phyloP scores from a whole-genome alignment of 2,329 filamentous ascomycete genomes.

The Fusarium coffeatum region DNA sequence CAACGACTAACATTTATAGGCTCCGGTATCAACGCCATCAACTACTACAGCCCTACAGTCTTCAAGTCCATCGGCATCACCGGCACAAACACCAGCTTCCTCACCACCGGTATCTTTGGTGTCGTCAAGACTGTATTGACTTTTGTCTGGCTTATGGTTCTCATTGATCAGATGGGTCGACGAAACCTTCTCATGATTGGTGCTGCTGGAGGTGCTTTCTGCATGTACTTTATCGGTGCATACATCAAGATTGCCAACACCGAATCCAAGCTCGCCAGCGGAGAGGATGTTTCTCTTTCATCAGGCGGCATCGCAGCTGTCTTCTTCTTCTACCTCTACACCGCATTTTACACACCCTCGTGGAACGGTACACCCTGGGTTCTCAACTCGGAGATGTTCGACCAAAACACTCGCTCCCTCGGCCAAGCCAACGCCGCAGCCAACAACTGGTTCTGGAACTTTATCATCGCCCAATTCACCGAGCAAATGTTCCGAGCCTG shows the following conservation, averaged over 20 bases:
- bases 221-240: conserved; percentile 71
- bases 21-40: conserved; percentile 80
- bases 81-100: conserved; percentile 58
- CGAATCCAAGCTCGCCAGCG: conserved; percentile 29
- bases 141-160: conserved; percentile 74
- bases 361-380: conserved; percentile 85
- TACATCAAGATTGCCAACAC: conserved; percentile 63
- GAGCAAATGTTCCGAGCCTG: conserved; percentile 71
- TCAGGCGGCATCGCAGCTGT: conserved; percentile 73
- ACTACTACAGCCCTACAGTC: conserved; percentile 71
- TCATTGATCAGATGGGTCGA: conserved; percentile 70
- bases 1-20: conserved; percentile 37
- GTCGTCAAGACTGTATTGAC: conserved; percentile 79
- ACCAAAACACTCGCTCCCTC: conserved; percentile 70
- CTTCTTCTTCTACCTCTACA: conserved; percentile 69
- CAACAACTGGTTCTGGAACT: conserved; percentile 80
- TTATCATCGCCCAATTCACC: conserved; percentile 75
- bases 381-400: conserved; percentile 80
- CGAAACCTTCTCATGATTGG: conserved; percentile 73
- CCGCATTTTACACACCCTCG: conserved; percentile 74
- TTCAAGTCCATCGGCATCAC: conserved; percentile 61
- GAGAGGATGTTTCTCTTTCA: conserved; percentile 47
- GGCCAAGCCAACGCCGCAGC: conserved; percentile 78
- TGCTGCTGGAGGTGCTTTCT: conserved; percentile 69
- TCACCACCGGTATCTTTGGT: conserved; percentile 80